A percentile compares a stretch with the other conserved stretches of the same genome.
phyloP scores from a whole-genome alignment of 495 filamentous ascomycete species.

The Talaromyces thailandensis region DNA sequence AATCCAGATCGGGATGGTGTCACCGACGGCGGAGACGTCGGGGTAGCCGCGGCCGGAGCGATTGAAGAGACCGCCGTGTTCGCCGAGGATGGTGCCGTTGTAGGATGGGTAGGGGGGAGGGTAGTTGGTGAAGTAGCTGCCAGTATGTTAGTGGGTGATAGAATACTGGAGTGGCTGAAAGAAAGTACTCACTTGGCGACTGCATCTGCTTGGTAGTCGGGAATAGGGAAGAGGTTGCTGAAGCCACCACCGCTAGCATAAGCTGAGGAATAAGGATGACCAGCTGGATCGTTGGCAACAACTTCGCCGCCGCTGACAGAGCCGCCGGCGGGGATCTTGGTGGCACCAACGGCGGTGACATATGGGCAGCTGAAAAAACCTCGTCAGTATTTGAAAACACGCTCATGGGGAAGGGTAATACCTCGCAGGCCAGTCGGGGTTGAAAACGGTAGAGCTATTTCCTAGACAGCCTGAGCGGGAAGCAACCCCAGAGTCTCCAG shows the following conservation, averaged over 20 bases:
- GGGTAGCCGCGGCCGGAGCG: conserved; percentile 53
- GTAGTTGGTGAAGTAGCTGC: conserved; percentile 38
- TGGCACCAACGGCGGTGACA: conserved; percentile 43
- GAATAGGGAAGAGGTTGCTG: conserved; percentile 55
- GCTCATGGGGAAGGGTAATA: conserved; percentile 18
- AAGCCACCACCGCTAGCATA: conserved; percentile 57
- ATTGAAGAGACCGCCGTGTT: conserved; percentile 47
- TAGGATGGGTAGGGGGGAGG: conserved; percentile 37
- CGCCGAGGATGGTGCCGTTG: conserved; percentile 29
- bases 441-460: conserved; percentile 30
- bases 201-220: conserved; percentile 46
- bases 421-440: conserved; percentile 40
- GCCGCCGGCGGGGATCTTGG: conserved; percentile 29
- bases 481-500: conserved; percentile 51
- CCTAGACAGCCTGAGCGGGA: conserved; percentile 34
- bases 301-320: conserved; percentile 28
- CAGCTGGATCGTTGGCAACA: conserved; percentile 26
- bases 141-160: background rate
- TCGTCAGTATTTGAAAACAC: background rate
- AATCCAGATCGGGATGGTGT: conserved; percentile 39
- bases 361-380: conserved; percentile 35
- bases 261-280: conserved; percentile 7
- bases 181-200: conserved; percentile 20
- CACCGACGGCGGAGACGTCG: conserved; percentile 54
- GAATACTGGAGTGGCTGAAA: background rate